Conservation (phyloP, 2,329 filamentous ascomycete species). For the Colletotrichum aenigma region DNA sequence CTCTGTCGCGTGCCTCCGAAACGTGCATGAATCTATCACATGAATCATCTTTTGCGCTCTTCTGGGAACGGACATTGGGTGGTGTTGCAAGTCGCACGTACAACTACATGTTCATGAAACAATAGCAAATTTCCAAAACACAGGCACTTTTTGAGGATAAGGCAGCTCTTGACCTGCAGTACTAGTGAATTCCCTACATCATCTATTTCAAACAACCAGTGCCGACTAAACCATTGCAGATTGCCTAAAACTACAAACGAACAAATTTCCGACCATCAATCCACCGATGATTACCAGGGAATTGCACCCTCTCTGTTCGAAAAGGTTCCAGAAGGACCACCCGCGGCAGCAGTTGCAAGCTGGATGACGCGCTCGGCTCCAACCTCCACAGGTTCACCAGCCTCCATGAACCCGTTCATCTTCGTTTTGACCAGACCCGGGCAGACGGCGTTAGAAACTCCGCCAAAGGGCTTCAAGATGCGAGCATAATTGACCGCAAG, state of each 20-base stretch:
- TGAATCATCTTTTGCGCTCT: neutral
- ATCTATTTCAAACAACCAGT: neutral
- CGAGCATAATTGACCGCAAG: slow-evolving; percentile 36
- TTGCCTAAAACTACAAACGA: neutral
- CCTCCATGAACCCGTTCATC: slow-evolving; percentile 23
- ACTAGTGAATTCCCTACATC: neutral
- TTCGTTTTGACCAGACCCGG: slow-evolving; percentile 39
- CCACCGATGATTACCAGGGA: slow-evolving; percentile 16
- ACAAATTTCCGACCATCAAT: neutral
- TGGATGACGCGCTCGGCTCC: slow-evolving; percentile 33
- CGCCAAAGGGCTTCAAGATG: slow-evolving; percentile 31
- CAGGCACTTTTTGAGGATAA: neutral
- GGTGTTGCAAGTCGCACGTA: neutral
- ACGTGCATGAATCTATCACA: neutral
- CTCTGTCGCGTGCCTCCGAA: neutral
- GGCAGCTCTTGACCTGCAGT: neutral
- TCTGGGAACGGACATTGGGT: neutral
- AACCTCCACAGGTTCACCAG: slow-evolving; percentile 23
- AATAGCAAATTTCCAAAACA: neutral
- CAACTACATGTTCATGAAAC: neutral
- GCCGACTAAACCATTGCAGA: neutral
- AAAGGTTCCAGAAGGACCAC: slow-evolving; percentile 33
- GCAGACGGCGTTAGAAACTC: slow-evolving; percentile 38
- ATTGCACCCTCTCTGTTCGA: slow-evolving; percentile 27
- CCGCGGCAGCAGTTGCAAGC: slow-evolving; percentile 30